Evolutionary conservation across 1,139 yeast species (phyloP).

Genomic region (Pneumocystis carinii): DNA sequence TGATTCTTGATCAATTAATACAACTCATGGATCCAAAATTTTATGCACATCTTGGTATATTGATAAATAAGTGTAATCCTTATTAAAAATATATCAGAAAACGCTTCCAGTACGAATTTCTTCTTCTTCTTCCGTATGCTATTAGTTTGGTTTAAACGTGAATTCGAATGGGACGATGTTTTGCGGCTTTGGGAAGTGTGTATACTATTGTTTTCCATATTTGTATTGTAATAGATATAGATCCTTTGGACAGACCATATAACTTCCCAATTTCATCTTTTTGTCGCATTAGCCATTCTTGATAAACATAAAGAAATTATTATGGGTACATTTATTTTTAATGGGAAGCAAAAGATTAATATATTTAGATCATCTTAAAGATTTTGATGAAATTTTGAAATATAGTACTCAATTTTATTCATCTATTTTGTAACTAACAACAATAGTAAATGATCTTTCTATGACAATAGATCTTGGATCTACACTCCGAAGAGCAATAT

Average conservation of each 20-base stretch:
- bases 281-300: constrained; percentile 71
- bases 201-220: not conserved
- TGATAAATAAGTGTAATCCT: constrained; percentile 43
- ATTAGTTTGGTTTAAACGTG: constrained; percentile 89
- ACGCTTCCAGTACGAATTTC: constrained; percentile 32
- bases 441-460: constrained; percentile 62
- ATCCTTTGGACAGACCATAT: constrained; percentile 72
- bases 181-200: constrained; percentile 68
- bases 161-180: constrained; percentile 67
- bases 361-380: constrained; percentile 41
- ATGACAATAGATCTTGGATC: constrained; percentile 62
- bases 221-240: not conserved
- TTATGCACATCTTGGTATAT: constrained; percentile 65
- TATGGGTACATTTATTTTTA: not conserved
- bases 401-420: constrained; percentile 25
- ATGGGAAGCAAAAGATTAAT: not conserved
- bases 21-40: constrained; percentile 79
- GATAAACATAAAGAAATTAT: constrained; percentile 76
- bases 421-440: not conserved
- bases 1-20: constrained; percentile 63
- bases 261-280: constrained; percentile 73
- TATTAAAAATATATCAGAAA: constrained; percentile 16
- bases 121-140: constrained; percentile 92
- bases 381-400: constrained; percentile 82
- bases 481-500: constrained; percentile 63